Evolutionary conservation across 73 alveolate species (phyloP).

Genomic region (Paramecium octaurelia): DNA sequence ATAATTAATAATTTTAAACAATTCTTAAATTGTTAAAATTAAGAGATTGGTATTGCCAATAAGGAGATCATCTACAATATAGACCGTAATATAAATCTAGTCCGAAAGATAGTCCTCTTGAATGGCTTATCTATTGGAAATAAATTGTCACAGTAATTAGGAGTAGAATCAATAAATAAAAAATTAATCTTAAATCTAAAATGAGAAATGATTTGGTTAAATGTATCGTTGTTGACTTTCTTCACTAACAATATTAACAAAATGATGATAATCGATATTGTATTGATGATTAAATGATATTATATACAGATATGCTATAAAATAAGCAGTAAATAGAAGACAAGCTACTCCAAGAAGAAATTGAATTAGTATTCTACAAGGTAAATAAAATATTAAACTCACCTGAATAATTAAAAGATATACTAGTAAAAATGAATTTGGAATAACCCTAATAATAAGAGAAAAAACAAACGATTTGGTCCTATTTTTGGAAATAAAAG

Average conservation of each 20-base stretch:
- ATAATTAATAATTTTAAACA: not conserved
- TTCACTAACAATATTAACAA: not conserved
- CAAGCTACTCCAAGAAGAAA: not conserved
- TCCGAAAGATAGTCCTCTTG: not conserved
- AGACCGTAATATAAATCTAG: not conserved
- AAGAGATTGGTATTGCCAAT: not conserved
- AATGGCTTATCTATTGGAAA: not conserved
- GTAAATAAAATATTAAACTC: not conserved
- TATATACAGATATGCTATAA: not conserved
- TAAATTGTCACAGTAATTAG: not conserved
- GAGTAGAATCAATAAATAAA: not conserved
- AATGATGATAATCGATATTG: not conserved
- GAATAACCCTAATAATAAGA: not conserved
- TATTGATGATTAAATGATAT: not conserved
- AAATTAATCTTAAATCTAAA: not conserved
- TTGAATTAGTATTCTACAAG: not conserved
- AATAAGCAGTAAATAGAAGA: not conserved
- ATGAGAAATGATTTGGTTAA: not conserved
- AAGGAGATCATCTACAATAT: conserved; percentile 26
- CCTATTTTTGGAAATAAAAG: not conserved
- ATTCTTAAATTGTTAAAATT: not conserved
- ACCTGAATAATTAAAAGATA: not conserved
- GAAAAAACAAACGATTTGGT: not conserved
- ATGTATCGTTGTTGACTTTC: not conserved
- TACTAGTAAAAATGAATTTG: not conserved